These are phyloP conservation scores for Xylariaceae sp. DNA, from an alignment of 2,329 filamentous ascomycete species.

Conservation along the genomic window DNA sequence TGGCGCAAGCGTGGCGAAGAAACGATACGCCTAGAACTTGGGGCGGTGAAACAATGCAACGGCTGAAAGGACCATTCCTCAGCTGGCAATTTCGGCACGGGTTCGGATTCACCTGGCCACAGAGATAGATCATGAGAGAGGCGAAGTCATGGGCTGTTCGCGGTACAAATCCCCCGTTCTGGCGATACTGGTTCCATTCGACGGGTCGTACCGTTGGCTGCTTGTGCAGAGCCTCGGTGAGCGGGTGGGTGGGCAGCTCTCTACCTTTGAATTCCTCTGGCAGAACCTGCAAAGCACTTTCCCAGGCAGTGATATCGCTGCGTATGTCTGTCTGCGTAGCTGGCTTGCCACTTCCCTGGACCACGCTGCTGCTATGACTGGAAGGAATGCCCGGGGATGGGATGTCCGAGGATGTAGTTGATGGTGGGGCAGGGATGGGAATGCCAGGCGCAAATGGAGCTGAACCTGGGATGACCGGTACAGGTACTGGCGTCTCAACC, in stretches of 20 bases:
- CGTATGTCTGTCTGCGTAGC: slow-evolving; percentile 1
- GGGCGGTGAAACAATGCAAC: slow-evolving; percentile 25
- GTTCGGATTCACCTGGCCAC: slow-evolving; percentile 27
- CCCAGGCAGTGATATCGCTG: slow-evolving; percentile 24
- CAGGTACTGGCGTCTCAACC: too few species aligned
- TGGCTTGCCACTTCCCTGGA: background rate
- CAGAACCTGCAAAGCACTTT: slow-evolving; percentile 19
- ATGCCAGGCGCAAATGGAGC: too few species aligned
- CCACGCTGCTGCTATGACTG: slow-evolving; percentile 2
- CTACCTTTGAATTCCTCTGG: slow-evolving; percentile 19
- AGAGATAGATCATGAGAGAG: slow-evolving; percentile 29
- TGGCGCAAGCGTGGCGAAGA: slow-evolving; percentile 27
- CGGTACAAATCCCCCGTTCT: slow-evolving; percentile 24
- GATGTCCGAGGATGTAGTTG: too few species aligned
- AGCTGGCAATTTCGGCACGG: slow-evolving; percentile 27
- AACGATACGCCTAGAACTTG: slow-evolving; percentile 20
- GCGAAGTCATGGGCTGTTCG: slow-evolving; percentile 24
- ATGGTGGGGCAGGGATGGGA: too few species aligned
- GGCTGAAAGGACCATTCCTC: slow-evolving; percentile 26
- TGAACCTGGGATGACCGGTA: too few species aligned
- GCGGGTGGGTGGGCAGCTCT: slow-evolving; percentile 16
- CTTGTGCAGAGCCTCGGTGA: slow-evolving; percentile 19
- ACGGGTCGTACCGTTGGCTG: slow-evolving; percentile 23
- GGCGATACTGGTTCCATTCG: slow-evolving; percentile 28
- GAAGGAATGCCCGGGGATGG: background rate